phyloP scores from a whole-genome alignment of 352 stramenopile species.

The Phytopythium chamaehyphon region DNA sequence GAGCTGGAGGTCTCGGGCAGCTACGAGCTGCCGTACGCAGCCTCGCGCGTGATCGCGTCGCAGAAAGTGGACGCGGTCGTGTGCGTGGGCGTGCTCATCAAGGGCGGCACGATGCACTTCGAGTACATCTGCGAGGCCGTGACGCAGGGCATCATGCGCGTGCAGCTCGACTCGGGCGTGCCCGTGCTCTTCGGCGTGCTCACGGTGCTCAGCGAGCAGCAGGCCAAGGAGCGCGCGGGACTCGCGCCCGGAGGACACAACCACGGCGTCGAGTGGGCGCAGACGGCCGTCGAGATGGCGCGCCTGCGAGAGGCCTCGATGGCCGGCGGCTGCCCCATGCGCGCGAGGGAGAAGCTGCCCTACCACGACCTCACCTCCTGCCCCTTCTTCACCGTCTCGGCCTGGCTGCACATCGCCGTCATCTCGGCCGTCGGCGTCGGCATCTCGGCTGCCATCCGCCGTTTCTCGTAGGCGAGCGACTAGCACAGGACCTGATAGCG shows the following conservation, averaged over 20 bases:
- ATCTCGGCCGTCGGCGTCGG: constrained; percentile 54
- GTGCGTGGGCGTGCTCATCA: constrained; percentile 93
- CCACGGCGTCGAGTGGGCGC: constrained; percentile 95
- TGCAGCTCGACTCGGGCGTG: constrained; percentile 89
- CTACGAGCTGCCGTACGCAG: constrained; percentile 96
- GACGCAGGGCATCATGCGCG: constrained; percentile 95
- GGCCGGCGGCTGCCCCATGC: constrained; percentile 66
- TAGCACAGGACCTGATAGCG: neutral
- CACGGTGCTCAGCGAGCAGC: constrained; percentile 94
- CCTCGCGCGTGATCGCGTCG: constrained; percentile 84
- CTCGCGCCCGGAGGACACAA: constrained; percentile 88
- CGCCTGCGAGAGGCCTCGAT: constrained; percentile 77
- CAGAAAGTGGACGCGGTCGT: constrained; percentile 97
- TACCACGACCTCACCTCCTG: constrained; percentile 73
- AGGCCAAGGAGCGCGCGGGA: constrained; percentile 91
- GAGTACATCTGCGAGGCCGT: constrained; percentile 98
- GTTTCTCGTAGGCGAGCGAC: constrained; percentile 31
- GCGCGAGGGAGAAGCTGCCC: constrained; percentile 51
- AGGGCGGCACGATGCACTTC: constrained; percentile 99
- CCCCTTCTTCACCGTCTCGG: constrained; percentile 75
- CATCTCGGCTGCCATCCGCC: constrained; percentile 43
- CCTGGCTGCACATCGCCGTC: constrained; percentile 70
- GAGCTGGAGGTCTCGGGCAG: constrained; percentile 88
- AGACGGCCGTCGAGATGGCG: constrained; percentile 96
- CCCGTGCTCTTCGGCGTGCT: constrained; percentile 93